These are phyloP conservation scores for Alternaria arbusti DNA, from an alignment of 2,329 filamentous ascomycete genomes.

Conservation along the genomic window DNA sequence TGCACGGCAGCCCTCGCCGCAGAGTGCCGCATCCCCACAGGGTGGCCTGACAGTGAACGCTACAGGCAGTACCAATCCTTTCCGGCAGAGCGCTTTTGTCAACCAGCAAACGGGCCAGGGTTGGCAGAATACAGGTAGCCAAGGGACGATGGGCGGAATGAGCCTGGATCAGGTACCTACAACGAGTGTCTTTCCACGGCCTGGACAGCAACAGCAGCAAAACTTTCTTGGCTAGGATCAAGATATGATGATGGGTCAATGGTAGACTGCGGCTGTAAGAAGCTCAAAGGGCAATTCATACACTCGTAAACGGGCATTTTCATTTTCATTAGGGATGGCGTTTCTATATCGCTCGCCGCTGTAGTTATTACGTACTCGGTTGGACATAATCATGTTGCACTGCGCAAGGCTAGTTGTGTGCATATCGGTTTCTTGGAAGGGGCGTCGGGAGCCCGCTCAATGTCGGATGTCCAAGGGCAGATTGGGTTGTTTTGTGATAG, in stretches of 20 bases:
- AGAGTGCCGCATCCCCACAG: constrained; percentile 35
- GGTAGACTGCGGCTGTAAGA: not conserved
- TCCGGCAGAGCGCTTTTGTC: constrained; percentile 87
- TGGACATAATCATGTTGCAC: not conserved
- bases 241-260: not conserved
- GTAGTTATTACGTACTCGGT: constrained; percentile 1
- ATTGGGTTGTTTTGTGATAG: constrained; percentile 9
- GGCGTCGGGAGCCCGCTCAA: not conserved
- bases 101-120: constrained; percentile 87
- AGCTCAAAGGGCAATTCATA: not conserved
- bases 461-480: not conserved
- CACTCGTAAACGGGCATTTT: constrained; percentile 1
- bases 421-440: not conserved
- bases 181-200: constrained; percentile 83
- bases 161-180: constrained; percentile 80
- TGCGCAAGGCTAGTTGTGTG: not conserved
- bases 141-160: constrained; percentile 76
- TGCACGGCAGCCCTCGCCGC: constrained; percentile 60
- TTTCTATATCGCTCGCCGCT: constrained; percentile 1
- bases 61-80: constrained; percentile 92
- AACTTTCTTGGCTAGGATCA: constrained; percentile 36
- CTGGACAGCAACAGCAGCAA: constrained; percentile 56
- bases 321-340: constrained; percentile 4
- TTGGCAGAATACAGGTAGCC: constrained; percentile 78
- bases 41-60: constrained; percentile 68